Conservation (phyloP, 352 stramenopile species). For the Phytophthora megakarya region DNA sequence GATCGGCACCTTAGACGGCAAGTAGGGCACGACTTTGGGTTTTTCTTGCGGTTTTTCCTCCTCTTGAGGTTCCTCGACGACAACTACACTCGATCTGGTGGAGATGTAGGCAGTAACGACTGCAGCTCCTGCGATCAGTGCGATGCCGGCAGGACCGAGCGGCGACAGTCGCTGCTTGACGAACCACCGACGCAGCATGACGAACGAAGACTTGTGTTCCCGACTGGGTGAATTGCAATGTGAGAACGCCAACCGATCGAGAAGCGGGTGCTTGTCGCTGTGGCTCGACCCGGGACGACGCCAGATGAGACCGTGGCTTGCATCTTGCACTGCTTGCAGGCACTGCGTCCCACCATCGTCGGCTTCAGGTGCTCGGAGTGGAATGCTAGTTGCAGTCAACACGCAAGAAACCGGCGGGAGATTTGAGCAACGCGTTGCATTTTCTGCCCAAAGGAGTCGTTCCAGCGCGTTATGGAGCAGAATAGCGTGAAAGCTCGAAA, state of each 20-base stretch:
- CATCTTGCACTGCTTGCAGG: constrained; percentile 21
- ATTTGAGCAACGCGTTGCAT: constrained; percentile 12
- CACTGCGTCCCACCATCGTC: constrained; percentile 21
- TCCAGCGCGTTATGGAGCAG: neutral
- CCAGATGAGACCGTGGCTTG: constrained; percentile 29
- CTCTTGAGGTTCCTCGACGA: constrained; percentile 1
- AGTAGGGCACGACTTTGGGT: constrained; percentile 36
- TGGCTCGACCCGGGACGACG: constrained; percentile 16
- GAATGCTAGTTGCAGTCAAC: constrained; percentile 13
- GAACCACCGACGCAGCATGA: constrained; percentile 38
- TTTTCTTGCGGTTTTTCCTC: constrained; percentile 1
- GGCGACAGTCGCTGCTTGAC: constrained; percentile 27
- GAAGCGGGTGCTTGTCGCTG: constrained; percentile 1
- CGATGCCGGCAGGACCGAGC: constrained; percentile 29
- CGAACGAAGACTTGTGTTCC: constrained; percentile 2
- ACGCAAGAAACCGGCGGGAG: neutral
- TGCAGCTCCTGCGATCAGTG: constrained; percentile 31
- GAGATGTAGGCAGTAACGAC: constrained; percentile 27
- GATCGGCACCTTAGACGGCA: constrained; percentile 37
- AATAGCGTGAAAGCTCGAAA: neutral
- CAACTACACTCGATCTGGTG: constrained; percentile 14
- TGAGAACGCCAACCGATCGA: constrained; percentile 12
- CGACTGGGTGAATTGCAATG: constrained; percentile 21
- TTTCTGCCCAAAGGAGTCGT: neutral
- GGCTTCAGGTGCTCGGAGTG: constrained; percentile 14